Percentiles rank a stretch among this genome's conserved stretches.
Conservation (phyloP, 2,329 filamentous ascomycete species). For the Thielaviopsis punctulata region DNA sequence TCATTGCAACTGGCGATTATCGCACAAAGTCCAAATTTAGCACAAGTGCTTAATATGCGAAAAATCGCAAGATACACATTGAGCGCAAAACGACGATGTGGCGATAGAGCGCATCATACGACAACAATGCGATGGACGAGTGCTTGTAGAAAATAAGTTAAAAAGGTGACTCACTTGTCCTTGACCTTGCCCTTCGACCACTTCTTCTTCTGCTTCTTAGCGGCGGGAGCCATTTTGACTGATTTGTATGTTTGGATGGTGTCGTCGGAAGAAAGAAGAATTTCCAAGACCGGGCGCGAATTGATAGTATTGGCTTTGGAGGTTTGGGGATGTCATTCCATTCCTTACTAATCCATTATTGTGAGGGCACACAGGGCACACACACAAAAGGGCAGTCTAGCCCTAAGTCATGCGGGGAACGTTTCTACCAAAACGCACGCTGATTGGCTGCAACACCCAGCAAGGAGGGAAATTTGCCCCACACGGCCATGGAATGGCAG, state of each 20-base stretch:
- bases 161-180: slow-evolving; percentile 50
- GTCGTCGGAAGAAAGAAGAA: slow-evolving; percentile 12
- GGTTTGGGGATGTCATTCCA: slow-evolving; percentile 4
- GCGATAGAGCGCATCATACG: background rate
- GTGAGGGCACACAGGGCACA: slow-evolving; percentile 13
- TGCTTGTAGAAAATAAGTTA: background rate
- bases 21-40: background rate
- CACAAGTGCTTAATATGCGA: background rate
- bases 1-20: background rate
- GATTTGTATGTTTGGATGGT: slow-evolving; percentile 17
- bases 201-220: slow-evolving; percentile 36
- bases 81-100: background rate
- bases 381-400: slow-evolving; percentile 23
- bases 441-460: slow-evolving; percentile 23
- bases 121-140: background rate
- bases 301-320: slow-evolving; percentile 13
- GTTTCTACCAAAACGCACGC: slow-evolving; percentile 16
- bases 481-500: slow-evolving; percentile 10
- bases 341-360: slow-evolving; percentile 12
- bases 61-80: background rate
- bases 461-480: slow-evolving; percentile 22
- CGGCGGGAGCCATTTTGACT: slow-evolving; percentile 30
- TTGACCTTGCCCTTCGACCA: slow-evolving; percentile 60
- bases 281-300: slow-evolving; percentile 8
- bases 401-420: slow-evolving; percentile 23